Evolutionary conservation across 495 filamentous ascomycete species (phyloP), one percentile per base, ranked within the genome.

Genomic region (Penicillium steckii): DNA sequence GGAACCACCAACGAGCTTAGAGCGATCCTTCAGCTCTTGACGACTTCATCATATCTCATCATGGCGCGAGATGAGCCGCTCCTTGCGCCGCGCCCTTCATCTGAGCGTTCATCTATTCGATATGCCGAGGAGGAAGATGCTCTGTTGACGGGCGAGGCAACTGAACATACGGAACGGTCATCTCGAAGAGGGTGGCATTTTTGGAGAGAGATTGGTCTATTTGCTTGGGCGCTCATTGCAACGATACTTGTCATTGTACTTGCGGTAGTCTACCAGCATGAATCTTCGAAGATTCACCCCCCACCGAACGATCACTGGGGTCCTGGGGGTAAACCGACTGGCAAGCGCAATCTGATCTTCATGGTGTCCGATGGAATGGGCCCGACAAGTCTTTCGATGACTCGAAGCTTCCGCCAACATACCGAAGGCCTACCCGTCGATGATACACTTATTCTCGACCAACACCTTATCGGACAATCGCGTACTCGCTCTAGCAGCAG

Each of bases 291-390:
- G 41, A 59, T 52, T n/a, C 57, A 60, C 35, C 35, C 52, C 30
- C 26, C 57, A 45, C 41, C 53, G 9, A 64, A 60, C 32, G 51
- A 56, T 1, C 46, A 61, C 40, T 74, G 71, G 72, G 61, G 65
- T 21, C 68, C 75, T 44, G 66, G 64, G 26, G 75, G 75, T 30
- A 81, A 72, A 52, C 84, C 76, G 8, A 72, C 62, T n/a, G 87
- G 88, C 12, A 98, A 97, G 71, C 79, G 87, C 21, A 98, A 97
- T 63, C 70, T 97, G 32, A 86, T 98, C 53, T 97, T 98, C 76
- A 97, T 98, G 95, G 95, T 98, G 8, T 95, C 89, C 0, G 94
- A 98, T 64, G 94, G 93, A 48, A 97, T 98, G 95, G 94, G 94
- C 0, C 94, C 94, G 3, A 89, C 92, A 18, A 93, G 89, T 65